Conservation (phyloP, 164 flowering plant genomes). For the Magnolia sinica region DNA sequence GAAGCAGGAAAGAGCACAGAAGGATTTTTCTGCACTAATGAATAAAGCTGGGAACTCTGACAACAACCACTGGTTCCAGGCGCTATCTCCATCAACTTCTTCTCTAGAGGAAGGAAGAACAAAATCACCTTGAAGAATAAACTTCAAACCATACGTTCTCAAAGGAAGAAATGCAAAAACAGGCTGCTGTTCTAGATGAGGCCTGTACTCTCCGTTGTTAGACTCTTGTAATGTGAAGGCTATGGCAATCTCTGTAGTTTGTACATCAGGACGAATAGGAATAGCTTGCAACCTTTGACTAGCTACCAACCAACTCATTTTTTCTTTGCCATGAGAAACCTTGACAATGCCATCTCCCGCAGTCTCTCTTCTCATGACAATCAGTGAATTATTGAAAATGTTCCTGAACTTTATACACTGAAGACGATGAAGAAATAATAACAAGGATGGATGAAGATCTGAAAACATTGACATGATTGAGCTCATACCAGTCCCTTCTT, state of each 20-base stretch:
- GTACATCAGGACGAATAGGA: constrained; percentile 53
- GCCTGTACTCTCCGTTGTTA: constrained; percentile 43
- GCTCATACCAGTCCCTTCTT: constrained; percentile 41
- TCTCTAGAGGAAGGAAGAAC: constrained; percentile 95
- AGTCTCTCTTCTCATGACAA: constrained; percentile 72
- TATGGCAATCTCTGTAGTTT: constrained; percentile 77
- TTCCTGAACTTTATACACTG: constrained; percentile 69
- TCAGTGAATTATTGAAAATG: constrained; percentile 48
- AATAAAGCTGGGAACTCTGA: constrained; percentile 82
- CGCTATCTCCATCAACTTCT: constrained; percentile 89
- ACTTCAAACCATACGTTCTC: constrained; percentile 88
- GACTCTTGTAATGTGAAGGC: constrained; percentile 76
- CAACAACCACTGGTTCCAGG: constrained; percentile 96
- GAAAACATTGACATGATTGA: constrained; percentile 69
- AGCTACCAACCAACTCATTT: constrained; percentile 78
- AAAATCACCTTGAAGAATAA: constrained; percentile 95
- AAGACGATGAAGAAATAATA: constrained; percentile 92
- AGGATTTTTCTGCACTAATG: constrained; percentile 64
- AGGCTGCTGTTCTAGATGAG: constrained; percentile 66
- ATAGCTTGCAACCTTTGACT: constrained; percentile 52
- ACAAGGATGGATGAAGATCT: constrained; percentile 91
- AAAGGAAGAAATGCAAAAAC: constrained; percentile 96
- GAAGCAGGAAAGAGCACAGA: constrained; percentile 77
- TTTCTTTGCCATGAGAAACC: constrained; percentile 71
- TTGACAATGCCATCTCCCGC: constrained; percentile 66